Evolutionary conservation across 1,284 basidiomycete genomes (phyloP).

Genomic region (Cronartium quercuum): DNA sequence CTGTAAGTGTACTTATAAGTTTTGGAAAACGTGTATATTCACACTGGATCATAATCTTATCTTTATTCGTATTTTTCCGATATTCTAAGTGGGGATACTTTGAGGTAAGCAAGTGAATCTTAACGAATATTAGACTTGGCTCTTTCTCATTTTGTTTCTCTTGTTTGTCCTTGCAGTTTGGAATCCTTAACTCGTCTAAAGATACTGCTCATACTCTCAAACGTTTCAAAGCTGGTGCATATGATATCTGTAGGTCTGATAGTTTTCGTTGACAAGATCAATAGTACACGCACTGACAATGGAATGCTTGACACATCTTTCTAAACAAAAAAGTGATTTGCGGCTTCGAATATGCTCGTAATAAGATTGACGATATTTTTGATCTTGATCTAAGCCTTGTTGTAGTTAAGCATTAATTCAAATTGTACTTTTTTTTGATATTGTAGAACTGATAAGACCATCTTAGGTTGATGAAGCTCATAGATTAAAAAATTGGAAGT

Average conservation of each 20-base stretch:
- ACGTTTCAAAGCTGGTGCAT: conserved; percentile 32
- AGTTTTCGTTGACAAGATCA: background rate
- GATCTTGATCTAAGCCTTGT: conserved; percentile 34
- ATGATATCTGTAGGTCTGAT: conserved; percentile 23
- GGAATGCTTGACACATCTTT: background rate
- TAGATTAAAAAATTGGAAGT: conserved; percentile 7
- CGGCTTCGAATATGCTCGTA: conserved; percentile 19
- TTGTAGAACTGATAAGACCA: background rate
- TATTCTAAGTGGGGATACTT: conserved; percentile 38
- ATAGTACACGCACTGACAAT: too few relatives aligned
- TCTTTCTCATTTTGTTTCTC: background rate
- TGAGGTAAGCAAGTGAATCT: conserved; percentile 6
- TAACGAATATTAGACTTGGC: background rate
- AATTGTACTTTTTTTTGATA: background rate
- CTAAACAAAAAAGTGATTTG: conserved; percentile 13
- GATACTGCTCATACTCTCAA: conserved; percentile 5
- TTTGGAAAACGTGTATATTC: background rate
- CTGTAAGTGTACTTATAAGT: background rate
- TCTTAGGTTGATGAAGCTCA: conserved; percentile 35
- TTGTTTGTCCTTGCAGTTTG: background rate
- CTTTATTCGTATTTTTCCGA: too few relatives aligned
- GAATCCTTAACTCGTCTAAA: background rate
- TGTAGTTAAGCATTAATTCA: background rate
- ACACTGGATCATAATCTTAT: too few relatives aligned
- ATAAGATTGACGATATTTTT: conserved; percentile 22